These are phyloP conservation scores for Lentinula sp. DNA, from an alignment of 768 basidiomycete species.

Conservation along the genomic window DNA sequence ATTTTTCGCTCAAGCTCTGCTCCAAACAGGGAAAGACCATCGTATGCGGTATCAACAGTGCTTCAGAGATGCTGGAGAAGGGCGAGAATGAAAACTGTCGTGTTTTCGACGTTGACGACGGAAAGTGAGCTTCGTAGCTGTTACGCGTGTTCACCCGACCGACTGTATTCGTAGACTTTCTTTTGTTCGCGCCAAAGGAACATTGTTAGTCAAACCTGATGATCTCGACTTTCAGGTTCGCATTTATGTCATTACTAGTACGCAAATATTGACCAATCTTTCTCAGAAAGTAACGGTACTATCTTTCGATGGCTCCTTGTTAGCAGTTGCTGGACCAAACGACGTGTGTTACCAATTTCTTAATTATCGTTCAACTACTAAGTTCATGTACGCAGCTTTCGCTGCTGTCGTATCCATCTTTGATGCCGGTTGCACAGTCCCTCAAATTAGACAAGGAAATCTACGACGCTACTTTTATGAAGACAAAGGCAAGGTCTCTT, in stretches of 20 bases:
- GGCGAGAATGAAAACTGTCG: constrained; percentile 86
- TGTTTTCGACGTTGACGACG: constrained; percentile 50
- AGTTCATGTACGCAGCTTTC: constrained; percentile 8
- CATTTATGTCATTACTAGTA: neutral
- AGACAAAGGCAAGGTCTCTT: constrained; percentile 42
- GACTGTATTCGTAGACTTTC: constrained; percentile 38
- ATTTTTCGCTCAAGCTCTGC: neutral
- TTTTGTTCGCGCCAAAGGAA: constrained; percentile 46
- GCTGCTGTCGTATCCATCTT: constrained; percentile 31
- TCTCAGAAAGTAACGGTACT: constrained; percentile 84
- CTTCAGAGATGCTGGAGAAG: constrained; percentile 49
- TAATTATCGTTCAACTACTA: neutral
- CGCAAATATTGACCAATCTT: neutral
- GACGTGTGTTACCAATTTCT: constrained; percentile 41
- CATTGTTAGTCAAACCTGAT: constrained; percentile 47
- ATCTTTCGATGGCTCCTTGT: constrained; percentile 57
- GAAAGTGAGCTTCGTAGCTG: constrained; percentile 40
- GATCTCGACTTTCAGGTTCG: constrained; percentile 81
- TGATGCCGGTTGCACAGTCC: constrained; percentile 36
- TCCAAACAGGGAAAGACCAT: constrained; percentile 40
- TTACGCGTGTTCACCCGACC: neutral
- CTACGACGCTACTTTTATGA: constrained; percentile 79
- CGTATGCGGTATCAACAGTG: constrained; percentile 85
- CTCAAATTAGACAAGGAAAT: constrained; percentile 72
- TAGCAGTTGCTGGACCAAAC: constrained; percentile 70